Conservation (phyloP, 148 eudicot genomes). For the Polygonum maritimum region DNA sequence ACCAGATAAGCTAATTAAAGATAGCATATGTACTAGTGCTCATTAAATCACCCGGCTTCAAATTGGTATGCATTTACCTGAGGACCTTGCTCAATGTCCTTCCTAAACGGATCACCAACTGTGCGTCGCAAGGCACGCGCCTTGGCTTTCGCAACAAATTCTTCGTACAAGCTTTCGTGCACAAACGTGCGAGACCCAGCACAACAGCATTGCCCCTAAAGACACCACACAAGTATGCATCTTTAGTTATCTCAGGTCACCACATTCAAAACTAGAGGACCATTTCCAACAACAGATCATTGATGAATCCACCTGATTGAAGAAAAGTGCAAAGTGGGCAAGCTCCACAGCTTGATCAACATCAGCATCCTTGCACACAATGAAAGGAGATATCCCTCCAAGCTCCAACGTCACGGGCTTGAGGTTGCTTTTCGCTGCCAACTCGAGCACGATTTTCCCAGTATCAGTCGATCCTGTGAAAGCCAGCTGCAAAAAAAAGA, state of each 20-base stretch:
- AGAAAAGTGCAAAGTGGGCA: slow-evolving; percentile 59
- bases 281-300: too few species aligned
- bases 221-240: neutral
- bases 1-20: too few species aligned
- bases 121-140: slow-evolving; percentile 51
- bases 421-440: slow-evolving; percentile 56
- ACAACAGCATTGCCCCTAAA: slow-evolving; percentile 91
- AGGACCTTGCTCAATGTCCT: slow-evolving; percentile 84
- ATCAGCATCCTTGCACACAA: slow-evolving; percentile 62
- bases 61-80: slow-evolving; percentile 37
- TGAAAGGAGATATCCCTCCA: slow-evolving; percentile 65
- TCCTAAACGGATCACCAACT: slow-evolving; percentile 85
- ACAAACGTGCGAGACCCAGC: slow-evolving; percentile 90
- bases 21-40: neutral
- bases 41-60: too few species aligned
- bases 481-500: slow-evolving; percentile 28
- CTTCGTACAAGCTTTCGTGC: slow-evolving; percentile 70
- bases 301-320: slow-evolving; percentile 43
- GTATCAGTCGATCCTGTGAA: slow-evolving; percentile 59
- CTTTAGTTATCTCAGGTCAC: too few species aligned
- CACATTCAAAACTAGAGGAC: too few species aligned
- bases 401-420: slow-evolving; percentile 57
- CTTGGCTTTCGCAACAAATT: slow-evolving; percentile 71
- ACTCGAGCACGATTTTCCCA: slow-evolving; percentile 32
- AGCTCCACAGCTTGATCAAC: slow-evolving; percentile 50